These are phyloP conservation scores for Rachicladosporium sp. DNA, from an alignment of 2,329 filamentous ascomycete species.

Conservation along the genomic window DNA sequence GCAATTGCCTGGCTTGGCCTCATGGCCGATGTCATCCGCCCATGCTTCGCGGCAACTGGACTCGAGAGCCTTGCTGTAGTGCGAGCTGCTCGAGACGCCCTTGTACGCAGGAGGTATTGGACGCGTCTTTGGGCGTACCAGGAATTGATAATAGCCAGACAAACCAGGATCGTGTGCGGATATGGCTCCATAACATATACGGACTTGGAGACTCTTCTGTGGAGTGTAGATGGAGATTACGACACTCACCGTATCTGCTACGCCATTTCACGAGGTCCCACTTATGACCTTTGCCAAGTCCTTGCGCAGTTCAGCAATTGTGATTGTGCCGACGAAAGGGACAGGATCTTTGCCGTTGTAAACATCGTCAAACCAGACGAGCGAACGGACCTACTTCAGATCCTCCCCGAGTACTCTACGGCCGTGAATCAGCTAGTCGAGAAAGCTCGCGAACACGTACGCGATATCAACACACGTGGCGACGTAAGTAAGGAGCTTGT, in stretches of 20 bases:
- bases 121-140: constrained; percentile 1
- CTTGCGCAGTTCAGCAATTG: background rate
- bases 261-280: background rate
- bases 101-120: background rate
- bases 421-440: no score
- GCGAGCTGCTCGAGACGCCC: background rate
- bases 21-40: background rate
- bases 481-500: no score
- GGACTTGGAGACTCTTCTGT: background rate
- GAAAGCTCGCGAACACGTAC: no score
- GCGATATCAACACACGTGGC: no score
- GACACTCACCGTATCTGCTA: background rate
- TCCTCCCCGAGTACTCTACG: no score
- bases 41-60: background rate
- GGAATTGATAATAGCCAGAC: background rate
- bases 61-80: background rate
- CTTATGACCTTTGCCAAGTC: background rate
- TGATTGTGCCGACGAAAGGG: background rate
- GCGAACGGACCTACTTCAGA: no score
- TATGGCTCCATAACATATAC: background rate
- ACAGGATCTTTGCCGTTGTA: no score
- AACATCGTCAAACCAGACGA: no score
- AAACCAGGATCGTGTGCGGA: background rate
- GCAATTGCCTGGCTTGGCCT: constrained; percentile 8
- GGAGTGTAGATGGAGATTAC: background rate